Conservation (phyloP, 176 grass and related monocot genomes). For the Neostapfia colusana region DNA sequence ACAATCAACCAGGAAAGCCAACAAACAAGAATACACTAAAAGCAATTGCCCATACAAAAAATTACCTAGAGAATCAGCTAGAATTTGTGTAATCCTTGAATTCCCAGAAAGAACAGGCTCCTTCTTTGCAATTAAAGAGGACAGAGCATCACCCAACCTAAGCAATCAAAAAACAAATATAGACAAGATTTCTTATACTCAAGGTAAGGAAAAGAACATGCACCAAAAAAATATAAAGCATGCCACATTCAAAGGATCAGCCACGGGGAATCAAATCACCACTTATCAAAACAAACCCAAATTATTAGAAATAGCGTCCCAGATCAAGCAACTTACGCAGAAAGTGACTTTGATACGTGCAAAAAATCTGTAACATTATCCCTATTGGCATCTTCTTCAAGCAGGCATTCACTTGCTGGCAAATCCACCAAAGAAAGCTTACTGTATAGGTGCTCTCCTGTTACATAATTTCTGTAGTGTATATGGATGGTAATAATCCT, state of each 20-base stretch:
- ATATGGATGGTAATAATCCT: constrained; percentile 98
- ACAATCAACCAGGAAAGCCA: neutral
- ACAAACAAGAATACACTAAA: neutral
- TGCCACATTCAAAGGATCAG: constrained; percentile 14
- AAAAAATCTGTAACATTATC: constrained; percentile 87
- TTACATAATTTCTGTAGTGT: constrained; percentile 80
- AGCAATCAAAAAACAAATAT: constrained; percentile 17
- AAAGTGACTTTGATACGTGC: constrained; percentile 96
- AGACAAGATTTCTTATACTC: constrained; percentile 18
- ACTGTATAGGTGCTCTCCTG: constrained; percentile 81
- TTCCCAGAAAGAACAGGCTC: constrained; percentile 74
- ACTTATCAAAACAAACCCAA: constrained; percentile 5
- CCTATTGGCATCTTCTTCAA: constrained; percentile 75
- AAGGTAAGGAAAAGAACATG: constrained; percentile 29
- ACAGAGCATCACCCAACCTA: constrained; percentile 95
- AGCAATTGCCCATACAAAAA: neutral
- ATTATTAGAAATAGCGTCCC: neutral
- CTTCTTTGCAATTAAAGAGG: constrained; percentile 85
- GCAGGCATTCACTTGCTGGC: constrained; percentile 76
- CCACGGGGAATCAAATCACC: constrained; percentile 3
- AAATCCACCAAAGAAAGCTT: constrained; percentile 98
- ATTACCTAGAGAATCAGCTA: constrained; percentile 91
- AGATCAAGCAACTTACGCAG: constrained; percentile 68
- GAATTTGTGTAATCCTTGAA: constrained; percentile 87
- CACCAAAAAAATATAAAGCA: constrained; percentile 7